Conservation (phyloP, 192 early-diverging fungal species). For the Thoreauomyces humboldtii region DNA sequence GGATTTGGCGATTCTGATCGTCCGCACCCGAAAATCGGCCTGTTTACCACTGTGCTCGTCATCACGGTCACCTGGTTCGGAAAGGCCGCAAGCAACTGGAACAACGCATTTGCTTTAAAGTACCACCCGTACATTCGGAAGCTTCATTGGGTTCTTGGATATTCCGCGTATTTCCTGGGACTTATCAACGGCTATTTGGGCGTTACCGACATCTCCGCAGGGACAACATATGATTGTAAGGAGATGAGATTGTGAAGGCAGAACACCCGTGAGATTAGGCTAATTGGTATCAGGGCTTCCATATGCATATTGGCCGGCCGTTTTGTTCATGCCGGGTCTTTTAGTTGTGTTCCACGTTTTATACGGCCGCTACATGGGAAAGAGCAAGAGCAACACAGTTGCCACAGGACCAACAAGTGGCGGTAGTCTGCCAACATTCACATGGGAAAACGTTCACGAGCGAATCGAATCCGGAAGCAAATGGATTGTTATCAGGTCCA, state of each 20-base stretch:
- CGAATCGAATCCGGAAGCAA: slow-evolving; percentile 32
- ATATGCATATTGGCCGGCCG: not conserved
- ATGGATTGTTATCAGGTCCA: slow-evolving; percentile 38
- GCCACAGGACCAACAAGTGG: not conserved
- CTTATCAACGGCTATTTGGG: slow-evolving; percentile 30
- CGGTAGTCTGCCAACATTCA: slow-evolving; percentile 21
- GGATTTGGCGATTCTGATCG: slow-evolving; percentile 26
- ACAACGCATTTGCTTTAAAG: not conserved
- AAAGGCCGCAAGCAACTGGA: not conserved
- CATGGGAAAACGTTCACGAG: slow-evolving; percentile 37
- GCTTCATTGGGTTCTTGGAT: slow-evolving; percentile 23
- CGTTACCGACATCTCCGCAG: slow-evolving; percentile 19
- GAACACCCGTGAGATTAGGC: not conserved
- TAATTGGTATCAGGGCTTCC: not conserved
- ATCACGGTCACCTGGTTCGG: not conserved
- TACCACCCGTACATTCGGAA: not conserved
- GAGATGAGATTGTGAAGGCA: not conserved
- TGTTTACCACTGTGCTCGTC: slow-evolving; percentile 25
- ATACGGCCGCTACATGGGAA: too few species aligned
- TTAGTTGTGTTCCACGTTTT: not conserved
- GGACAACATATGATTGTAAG: not conserved
- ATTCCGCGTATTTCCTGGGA: slow-evolving; percentile 28
- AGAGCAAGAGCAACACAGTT: too few species aligned
- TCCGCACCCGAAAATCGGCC: slow-evolving; percentile 28
- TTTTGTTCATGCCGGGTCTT: not conserved